Conservation (phyloP, 1,284 basidiomycete species). For the Ganoderma sinense region DNA sequence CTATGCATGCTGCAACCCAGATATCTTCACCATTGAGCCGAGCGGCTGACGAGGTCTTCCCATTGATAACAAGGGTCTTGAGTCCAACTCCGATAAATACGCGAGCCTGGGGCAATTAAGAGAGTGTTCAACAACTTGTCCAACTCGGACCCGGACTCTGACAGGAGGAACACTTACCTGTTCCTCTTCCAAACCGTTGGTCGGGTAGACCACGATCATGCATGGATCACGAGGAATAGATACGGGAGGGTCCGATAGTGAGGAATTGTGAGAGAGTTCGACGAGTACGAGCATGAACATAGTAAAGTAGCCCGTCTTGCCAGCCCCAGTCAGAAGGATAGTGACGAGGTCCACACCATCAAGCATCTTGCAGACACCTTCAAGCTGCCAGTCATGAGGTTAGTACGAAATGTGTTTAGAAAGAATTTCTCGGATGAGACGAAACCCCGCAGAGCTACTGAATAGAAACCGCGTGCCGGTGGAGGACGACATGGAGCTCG, state of each 20-base stretch:
- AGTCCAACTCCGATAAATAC: too few species aligned
- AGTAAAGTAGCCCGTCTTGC: background rate
- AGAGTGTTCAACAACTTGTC: too few species aligned
- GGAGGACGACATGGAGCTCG: background rate
- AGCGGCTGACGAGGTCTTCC: too few species aligned
- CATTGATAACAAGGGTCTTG: too few species aligned
- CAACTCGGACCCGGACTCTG: too few species aligned
- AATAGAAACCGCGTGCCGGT: background rate
- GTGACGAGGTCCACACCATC: background rate
- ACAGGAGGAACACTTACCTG: too few species aligned
- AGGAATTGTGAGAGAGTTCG: background rate
- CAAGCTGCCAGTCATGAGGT: background rate
- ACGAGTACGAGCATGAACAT: background rate
- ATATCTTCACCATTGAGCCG: too few species aligned
- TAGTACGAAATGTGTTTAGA: background rate
- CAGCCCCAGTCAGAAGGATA: background rate
- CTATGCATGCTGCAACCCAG: too few species aligned
- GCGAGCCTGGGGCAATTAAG: too few species aligned
- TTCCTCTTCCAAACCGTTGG: too few species aligned
- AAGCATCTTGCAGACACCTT: background rate
- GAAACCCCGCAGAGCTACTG: background rate
- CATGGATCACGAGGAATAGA: background rate
- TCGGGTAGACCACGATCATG: background rate
- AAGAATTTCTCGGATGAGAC: background rate
- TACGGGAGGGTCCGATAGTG: background rate